phyloP scores from a whole-genome alignment of 345 rosid species.

The Lumnitzera racemosa region DNA sequence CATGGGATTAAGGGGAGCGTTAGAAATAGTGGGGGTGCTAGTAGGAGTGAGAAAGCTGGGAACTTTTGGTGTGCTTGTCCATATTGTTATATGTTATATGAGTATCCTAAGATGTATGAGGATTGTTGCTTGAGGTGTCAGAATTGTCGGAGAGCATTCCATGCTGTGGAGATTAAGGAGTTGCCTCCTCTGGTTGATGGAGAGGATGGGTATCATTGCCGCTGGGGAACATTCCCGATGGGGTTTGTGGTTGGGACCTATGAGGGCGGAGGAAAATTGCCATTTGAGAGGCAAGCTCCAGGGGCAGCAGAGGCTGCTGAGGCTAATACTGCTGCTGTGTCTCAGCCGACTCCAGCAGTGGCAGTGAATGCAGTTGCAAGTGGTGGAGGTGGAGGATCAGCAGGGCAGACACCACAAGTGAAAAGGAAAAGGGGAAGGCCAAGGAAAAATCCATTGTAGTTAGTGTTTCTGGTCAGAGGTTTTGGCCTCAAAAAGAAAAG shows the following conservation, averaged over 20 bases:
- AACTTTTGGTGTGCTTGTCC: conserved; percentile 97
- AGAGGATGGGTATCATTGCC: conserved; percentile 69
- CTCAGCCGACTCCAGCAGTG: conserved; percentile 4
- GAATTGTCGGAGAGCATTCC: conserved; percentile 65
- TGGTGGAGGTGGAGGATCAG: conserved; percentile 14
- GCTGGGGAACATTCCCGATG: conserved; percentile 84
- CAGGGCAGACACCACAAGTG: conserved; percentile 13
- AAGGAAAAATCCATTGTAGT: conserved; percentile 36
- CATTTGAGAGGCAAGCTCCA: conserved; percentile 17
- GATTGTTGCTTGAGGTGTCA: conserved; percentile 78
- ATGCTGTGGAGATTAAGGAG: conserved; percentile 44
- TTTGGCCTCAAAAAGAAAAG: not conserved
- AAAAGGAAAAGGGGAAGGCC: conserved; percentile 79
- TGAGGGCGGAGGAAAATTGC: conserved; percentile 19
- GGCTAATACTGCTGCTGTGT: conserved; percentile 11
- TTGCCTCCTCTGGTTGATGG: conserved; percentile 80
- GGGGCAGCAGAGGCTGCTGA: conserved; percentile 41
- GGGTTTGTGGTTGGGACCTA: conserved; percentile 36
- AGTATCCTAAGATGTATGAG: conserved; percentile 73
- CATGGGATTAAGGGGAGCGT: not conserved
- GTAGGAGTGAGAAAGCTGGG: conserved; percentile 14
- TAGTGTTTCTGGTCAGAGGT: not conserved
- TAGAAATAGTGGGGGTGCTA: not conserved
- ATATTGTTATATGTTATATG: conserved; percentile 66
- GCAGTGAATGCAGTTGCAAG: conserved; percentile 2